Percentiles rank a stretch among this genome's conserved stretches.
Evolutionary conservation across 176 grass and related monocot genomes (phyloP).

Genomic region (Puya raimondii): DNA sequence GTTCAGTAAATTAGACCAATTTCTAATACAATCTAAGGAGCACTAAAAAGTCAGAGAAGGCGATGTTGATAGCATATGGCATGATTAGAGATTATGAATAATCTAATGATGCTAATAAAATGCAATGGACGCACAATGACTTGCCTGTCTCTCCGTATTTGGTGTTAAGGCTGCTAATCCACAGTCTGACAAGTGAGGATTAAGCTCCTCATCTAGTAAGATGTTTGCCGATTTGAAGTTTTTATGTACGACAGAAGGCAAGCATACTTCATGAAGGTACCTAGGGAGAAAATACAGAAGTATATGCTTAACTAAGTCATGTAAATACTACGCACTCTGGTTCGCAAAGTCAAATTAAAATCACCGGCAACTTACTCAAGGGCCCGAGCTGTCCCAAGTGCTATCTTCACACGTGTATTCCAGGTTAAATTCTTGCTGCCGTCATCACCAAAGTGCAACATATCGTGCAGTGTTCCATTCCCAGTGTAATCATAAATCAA

Average conservation of each 20-base stretch:
- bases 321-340: neutral
- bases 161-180: slow-evolving; percentile 83
- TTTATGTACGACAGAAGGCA: slow-evolving; percentile 85
- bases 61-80: too few relatives aligned
- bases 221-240: slow-evolving; percentile 96
- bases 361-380: slow-evolving; percentile 60
- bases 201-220: slow-evolving; percentile 93
- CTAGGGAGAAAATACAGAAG: slow-evolving; percentile 24
- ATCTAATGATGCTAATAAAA: neutral
- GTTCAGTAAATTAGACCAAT: slow-evolving; percentile 1
- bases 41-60: neutral
- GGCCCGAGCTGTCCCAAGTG: slow-evolving; percentile 79
- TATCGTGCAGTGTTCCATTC: slow-evolving; percentile 75
- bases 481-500: slow-evolving; percentile 83
- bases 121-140: slow-evolving; percentile 3
- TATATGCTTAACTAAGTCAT: neutral
- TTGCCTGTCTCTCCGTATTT: slow-evolving; percentile 86
- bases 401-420: slow-evolving; percentile 78
- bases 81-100: neutral
- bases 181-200: slow-evolving; percentile 90
- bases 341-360: neutral
- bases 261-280: slow-evolving; percentile 97
- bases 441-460: slow-evolving; percentile 77
- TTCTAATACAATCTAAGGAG: slow-evolving; percentile 17
- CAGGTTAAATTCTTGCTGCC: slow-evolving; percentile 68